phyloP scores from a whole-genome alignment of 2,329 filamentous ascomycete genomes.

The Periconia sp. region DNA sequence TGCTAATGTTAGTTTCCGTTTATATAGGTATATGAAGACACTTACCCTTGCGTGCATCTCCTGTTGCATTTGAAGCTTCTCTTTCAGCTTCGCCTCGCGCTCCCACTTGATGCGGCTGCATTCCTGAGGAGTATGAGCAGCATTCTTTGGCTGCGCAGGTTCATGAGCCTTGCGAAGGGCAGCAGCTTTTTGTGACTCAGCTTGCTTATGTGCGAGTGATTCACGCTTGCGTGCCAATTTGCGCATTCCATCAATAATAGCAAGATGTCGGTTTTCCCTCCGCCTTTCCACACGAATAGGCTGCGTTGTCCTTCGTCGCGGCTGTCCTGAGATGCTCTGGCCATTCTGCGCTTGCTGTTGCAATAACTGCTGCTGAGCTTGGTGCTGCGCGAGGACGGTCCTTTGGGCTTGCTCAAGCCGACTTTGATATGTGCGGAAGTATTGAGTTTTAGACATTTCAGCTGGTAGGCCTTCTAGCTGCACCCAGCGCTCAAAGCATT shows the following conservation, averaged over 20 bases:
- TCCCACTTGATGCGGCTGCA: conserved; percentile 91
- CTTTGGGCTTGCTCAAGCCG: conserved; percentile 68
- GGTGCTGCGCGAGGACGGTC: conserved; percentile 63
- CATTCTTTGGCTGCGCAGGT: conserved; percentile 62
- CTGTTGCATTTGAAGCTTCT: conserved; percentile 63
- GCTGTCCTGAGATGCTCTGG: conserved; percentile 55
- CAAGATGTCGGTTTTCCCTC: conserved; percentile 83
- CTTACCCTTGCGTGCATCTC: conserved; percentile 58
- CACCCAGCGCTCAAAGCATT: conserved; percentile 98
- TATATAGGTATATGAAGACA: background rate
- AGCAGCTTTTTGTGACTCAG: conserved; percentile 72
- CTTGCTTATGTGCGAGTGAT: conserved; percentile 82
- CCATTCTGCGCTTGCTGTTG: conserved; percentile 62
- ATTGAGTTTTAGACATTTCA: conserved; percentile 94
- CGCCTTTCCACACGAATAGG: conserved; percentile 86
- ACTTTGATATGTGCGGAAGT: conserved; percentile 79
- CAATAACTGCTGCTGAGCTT: conserved; percentile 59
- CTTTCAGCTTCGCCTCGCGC: conserved; percentile 70
- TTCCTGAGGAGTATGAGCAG: conserved; percentile 79
- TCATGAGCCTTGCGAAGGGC: conserved; percentile 84
- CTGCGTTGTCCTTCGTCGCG: conserved; percentile 72
- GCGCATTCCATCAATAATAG: conserved; percentile 90
- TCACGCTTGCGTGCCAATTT: conserved; percentile 96
- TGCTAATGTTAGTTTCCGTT: conserved; percentile 22
- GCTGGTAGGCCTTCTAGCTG: conserved; percentile 86